A percentile compares a stretch with the other conserved stretches of the same genome.
Evolutionary conservation across 805 yeast species (phyloP).

Genomic region (Maudiozyma barnettii): DNA sequence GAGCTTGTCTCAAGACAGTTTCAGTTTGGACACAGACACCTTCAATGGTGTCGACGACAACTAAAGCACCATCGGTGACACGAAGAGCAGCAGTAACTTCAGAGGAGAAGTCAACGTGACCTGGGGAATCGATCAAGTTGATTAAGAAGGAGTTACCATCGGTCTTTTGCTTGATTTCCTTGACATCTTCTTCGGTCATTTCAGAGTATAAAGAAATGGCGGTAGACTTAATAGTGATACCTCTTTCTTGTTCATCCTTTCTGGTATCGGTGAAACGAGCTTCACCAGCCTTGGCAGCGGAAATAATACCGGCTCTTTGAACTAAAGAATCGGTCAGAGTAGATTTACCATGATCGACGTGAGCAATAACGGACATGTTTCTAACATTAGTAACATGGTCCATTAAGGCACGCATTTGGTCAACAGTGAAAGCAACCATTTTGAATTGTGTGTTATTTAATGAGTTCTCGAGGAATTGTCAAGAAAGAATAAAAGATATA

Average conservation of each 20-base stretch:
- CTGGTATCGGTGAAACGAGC: constrained; percentile 99
- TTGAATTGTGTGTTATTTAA: constrained; percentile 4
- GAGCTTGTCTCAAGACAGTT: constrained; percentile 97
- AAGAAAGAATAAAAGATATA: not conserved
- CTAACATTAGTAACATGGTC: constrained; percentile 99
- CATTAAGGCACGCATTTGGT: constrained; percentile 97
- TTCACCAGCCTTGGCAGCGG: constrained; percentile 99
- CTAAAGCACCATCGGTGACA: constrained; percentile 99
- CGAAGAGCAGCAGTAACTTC: constrained; percentile 99
- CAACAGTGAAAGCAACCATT: constrained; percentile 49
- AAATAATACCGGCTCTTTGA: constrained; percentile 98
- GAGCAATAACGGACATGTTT: constrained; percentile 99
- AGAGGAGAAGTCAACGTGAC: constrained; percentile 68
- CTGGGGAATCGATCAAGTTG: constrained; percentile 99
- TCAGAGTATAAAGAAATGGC: constrained; percentile 94
- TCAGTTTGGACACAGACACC: constrained; percentile 99
- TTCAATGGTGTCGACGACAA: constrained; percentile 97
- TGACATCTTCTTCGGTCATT: constrained; percentile 70
- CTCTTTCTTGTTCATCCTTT: constrained; percentile 41
- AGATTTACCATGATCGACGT: constrained; percentile 99
- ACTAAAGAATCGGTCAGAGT: constrained; percentile 98
- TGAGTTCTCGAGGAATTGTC: not conserved
- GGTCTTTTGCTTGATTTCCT: constrained; percentile 78
- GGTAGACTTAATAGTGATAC: constrained; percentile 98
- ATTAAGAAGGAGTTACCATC: constrained; percentile 91